Evolutionary conservation across 495 filamentous ascomycete genomes (phyloP), one percentile per base, ranked within the genome.

Genomic region (Lepidopterella palustris): DNA sequence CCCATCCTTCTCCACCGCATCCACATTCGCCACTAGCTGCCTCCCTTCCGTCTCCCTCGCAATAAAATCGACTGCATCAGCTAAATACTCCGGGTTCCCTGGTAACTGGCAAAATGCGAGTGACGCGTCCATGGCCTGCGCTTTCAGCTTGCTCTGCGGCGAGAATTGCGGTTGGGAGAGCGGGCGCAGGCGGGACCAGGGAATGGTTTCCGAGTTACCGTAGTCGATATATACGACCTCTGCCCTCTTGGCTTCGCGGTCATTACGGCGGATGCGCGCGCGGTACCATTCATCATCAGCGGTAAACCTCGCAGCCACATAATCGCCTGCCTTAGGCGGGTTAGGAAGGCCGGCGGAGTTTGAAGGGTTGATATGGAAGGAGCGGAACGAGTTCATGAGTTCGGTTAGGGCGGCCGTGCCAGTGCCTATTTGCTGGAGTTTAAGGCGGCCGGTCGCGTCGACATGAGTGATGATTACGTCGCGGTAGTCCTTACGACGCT

Each of bases 211-310:
- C 21, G 83, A 85, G 79, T 99, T 97, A 60, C 95, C 95, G 72
- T 92, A 99, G 74, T 99, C 95, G 62, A 97, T 83, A 76, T 96
- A 99, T 13, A 92, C 72, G 4, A 99, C 84, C 73, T 97, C 92
- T 10, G 90, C 87, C 61, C 86, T 83, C 77, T 95, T 87, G 62
- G 85, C 85, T 32, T 88, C 81, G 60, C 93, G 90, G 72, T 99
- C 93, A 73, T 96, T 95, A 63, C 92, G 86, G 31, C 90, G 85
- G 47, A 99, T 80, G 60, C 85, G 85, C 42, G 89, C 95, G 49
- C 95, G 88, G 78, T 99, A 99, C 91, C 93, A 97, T 65, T 91
- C 82, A 60, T 83, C 79, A 68, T 99, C 95, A 49, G 85, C 85
- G 1, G 82, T 83, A 77, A 96, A 97, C 63, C 87, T 84, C 45